These are phyloP conservation scores for Skeletonema potamos DNA, from an alignment of 108 stramenopile species.

Conservation along the genomic window DNA sequence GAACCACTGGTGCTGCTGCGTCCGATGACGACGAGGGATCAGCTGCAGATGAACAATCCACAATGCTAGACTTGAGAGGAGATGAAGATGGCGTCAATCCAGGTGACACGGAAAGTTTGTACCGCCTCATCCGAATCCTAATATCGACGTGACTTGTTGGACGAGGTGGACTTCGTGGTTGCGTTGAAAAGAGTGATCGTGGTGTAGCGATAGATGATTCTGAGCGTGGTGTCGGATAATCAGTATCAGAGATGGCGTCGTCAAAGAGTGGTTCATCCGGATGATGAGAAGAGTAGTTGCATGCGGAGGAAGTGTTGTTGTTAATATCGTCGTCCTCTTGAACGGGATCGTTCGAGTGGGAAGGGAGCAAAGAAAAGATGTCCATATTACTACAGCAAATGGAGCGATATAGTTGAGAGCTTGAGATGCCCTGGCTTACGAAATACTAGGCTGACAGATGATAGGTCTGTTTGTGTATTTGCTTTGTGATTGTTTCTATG, in stretches of 20 bases:
- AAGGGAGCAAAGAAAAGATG: neutral
- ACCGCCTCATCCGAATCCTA: conserved; percentile 9
- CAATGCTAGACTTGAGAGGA: neutral
- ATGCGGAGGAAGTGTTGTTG: neutral
- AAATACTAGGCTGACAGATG: neutral
- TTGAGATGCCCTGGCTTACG: neutral
- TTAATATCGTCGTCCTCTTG: neutral
- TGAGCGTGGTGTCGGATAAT: neutral
- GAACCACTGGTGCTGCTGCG: neutral
- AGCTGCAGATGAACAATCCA: neutral
- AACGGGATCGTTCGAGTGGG: neutral
- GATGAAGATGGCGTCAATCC: neutral
- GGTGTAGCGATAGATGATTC: conserved; percentile 9
- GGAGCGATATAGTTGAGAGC: too few species aligned
- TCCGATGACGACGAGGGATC: neutral
- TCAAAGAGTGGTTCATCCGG: neutral
- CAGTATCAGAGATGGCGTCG: neutral
- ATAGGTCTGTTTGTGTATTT: neutral
- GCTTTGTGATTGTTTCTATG: neutral
- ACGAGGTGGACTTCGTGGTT: conserved; percentile 27
- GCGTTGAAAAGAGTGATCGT: conserved; percentile 10
- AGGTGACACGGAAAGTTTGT: conserved; percentile 2
- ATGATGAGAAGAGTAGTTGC: neutral
- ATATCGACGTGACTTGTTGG: conserved; percentile 14
- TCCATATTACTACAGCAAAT: too few species aligned